Base-by-base conservation (phyloP, 2,329 filamentous ascomycete species). In the Trichophyton equinum region DNA sequence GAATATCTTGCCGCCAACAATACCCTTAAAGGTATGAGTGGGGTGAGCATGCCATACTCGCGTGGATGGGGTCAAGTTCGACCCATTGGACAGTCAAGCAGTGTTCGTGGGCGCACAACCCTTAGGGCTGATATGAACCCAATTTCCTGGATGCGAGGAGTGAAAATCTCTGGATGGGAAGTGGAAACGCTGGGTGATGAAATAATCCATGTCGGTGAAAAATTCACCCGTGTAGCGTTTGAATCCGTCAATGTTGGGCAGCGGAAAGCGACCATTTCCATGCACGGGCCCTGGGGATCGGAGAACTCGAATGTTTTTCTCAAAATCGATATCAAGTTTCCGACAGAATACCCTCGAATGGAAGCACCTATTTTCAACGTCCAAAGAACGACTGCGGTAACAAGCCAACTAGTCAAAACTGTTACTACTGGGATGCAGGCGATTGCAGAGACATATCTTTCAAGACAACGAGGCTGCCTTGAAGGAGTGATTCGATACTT, bases 101-200 rank as follows among this genome's bases (percentile, higher is more conserved):
- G 76, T 20, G 78, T 78, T 68, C 77, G 80, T 63, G 77, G 77
- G 25, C 76, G 76, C 46, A 76, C 75, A 20, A 73, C 72, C 44
- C 66, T 76, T 60, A 75, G 76, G 57, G 77, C 77, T 46, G 78
- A 81, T 60, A 78, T 79, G 22, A 82, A 83, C 61, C 81, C 82
- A 15, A 84, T 86, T 60, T 76, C 79, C 1, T 86, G 83, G 83
- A 84, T 85, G 80, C 81, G 81, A 61, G 83, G 83, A 58, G 82
- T 86, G 46, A 85, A 83, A 64, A 83, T 85, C 60, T 77, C 76
- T 1, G 75, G 75, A 30, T 77, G 76, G 80, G 78, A 75, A 63
- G 78, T 77, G 58, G 80, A 82, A 68, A 81, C 75, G 9, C 69
- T 85, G 6, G 81, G 80, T 15, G 81, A 84, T 63, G 83, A 85